phyloP scores from a whole-genome alignment of 305 asterid species.

The Fraxinus velutina region DNA sequence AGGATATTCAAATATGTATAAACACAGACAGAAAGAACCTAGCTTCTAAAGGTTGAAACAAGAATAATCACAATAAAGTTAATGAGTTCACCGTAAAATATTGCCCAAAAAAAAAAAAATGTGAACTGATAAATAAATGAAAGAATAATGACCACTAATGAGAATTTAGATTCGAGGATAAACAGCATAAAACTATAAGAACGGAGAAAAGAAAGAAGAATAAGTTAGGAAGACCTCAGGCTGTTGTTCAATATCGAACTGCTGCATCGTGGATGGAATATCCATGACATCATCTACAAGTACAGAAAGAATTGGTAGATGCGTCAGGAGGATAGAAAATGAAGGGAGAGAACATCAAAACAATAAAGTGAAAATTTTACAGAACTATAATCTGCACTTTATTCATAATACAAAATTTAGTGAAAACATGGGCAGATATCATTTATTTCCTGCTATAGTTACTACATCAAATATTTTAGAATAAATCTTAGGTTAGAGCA shows the following conservation, averaged over 20 bases:
- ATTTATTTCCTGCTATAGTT: slow-evolving; percentile 13
- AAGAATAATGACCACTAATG: slow-evolving; percentile 6
- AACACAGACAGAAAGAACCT: not conserved
- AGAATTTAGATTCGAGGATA: not conserved
- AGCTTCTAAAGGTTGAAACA: not conserved
- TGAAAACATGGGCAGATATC: not conserved
- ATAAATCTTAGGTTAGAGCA: not conserved
- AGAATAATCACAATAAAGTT: not conserved
- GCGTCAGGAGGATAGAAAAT: slow-evolving; percentile 27
- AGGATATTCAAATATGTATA: not conserved
- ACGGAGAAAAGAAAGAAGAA: slow-evolving; percentile 12
- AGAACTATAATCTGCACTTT: not conserved
- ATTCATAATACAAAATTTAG: not conserved
- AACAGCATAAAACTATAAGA: slow-evolving; percentile 17
- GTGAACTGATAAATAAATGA: not conserved
- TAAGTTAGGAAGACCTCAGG: slow-evolving; percentile 43
- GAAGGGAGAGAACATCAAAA: slow-evolving; percentile 10
- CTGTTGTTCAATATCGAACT: slow-evolving; percentile 33
- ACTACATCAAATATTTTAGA: slow-evolving; percentile 3
- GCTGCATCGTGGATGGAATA: slow-evolving; percentile 28
- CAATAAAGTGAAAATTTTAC: not conserved
- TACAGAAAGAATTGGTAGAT: slow-evolving; percentile 30
- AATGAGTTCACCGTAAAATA: not conserved
- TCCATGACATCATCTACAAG: slow-evolving; percentile 32
- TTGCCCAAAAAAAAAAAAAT: not conserved